A percentile compares a stretch with the other conserved stretches of the same genome.
Conservation (phyloP, 2,329 filamentous ascomycete genomes). For the Talaromyces pinophilus region DNA sequence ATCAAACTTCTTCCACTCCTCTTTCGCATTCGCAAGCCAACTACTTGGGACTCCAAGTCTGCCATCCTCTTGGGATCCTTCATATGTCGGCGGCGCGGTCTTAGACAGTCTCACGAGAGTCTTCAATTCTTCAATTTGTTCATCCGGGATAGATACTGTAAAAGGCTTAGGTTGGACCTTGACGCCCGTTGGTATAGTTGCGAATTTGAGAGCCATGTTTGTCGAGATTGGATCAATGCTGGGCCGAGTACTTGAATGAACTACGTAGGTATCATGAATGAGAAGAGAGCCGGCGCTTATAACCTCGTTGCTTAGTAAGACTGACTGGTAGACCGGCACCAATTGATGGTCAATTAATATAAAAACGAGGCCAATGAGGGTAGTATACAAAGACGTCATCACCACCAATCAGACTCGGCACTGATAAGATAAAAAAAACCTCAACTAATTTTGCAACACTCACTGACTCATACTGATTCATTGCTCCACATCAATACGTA, state of each 20-base stretch:
- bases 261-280: background rate
- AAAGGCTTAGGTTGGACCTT: constrained; percentile 46
- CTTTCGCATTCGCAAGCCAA: constrained; percentile 49
- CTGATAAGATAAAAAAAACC: constrained; percentile 16
- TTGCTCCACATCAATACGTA: background rate
- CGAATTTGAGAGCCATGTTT: constrained; percentile 32
- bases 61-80: constrained; percentile 48
- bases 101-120: constrained; percentile 52
- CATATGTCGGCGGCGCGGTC: constrained; percentile 52
- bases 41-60: constrained; percentile 50
- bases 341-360: background rate
- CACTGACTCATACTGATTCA: background rate
- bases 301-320: background rate
- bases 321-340: background rate
- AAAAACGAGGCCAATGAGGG: background rate
- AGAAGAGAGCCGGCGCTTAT: background rate
- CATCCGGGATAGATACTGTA: constrained; percentile 46
- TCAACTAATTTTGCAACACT: background rate
- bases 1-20: constrained; percentile 51
- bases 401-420: constrained; percentile 10
- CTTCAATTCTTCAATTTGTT: constrained; percentile 50
- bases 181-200: constrained; percentile 38
- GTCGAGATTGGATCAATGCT: background rate
- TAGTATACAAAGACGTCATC: constrained; percentile 12
- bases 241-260: background rate